A percentile compares a stretch with the other conserved stretches of the same genome.
phyloP scores from a whole-genome alignment of 2,329 filamentous ascomycete genomes.

The Magnaporthales sp. region DNA sequence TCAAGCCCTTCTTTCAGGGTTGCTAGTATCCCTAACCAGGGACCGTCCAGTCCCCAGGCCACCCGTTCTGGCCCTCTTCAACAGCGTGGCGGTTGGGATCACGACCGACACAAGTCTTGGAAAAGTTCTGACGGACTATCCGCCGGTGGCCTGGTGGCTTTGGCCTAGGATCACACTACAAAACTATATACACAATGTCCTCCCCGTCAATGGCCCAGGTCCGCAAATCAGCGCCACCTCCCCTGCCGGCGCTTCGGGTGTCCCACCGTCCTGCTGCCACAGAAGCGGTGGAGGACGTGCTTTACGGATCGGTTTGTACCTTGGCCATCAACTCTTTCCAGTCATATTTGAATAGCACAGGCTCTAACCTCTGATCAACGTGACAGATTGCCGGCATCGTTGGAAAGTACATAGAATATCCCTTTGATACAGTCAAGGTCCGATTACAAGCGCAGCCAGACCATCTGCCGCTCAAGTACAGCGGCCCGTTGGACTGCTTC shows the following conservation, averaged over 20 bases:
- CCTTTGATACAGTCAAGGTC: constrained; percentile 97
- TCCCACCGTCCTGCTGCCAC: constrained; percentile 31
- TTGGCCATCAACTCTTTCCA: background rate
- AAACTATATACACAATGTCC: constrained; percentile 13
- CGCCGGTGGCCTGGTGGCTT: constrained; percentile 1
- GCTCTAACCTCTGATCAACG: background rate
- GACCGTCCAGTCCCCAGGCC: background rate
- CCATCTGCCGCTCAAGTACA: constrained; percentile 71
- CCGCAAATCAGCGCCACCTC: constrained; percentile 9
- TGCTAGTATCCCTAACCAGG: background rate
- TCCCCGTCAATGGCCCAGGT: constrained; percentile 12
- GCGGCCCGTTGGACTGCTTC: constrained; percentile 88
- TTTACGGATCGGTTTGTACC: constrained; percentile 73
- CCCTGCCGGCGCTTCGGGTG: constrained; percentile 6
- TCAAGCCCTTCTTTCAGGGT: background rate
- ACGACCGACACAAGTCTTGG: background rate
- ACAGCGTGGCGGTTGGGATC: background rate
- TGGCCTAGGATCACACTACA: background rate
- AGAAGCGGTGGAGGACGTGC: constrained; percentile 76
- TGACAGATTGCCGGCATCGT: constrained; percentile 68
- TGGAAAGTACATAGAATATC: constrained; percentile 96
- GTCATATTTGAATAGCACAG: background rate
- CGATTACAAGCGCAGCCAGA: constrained; percentile 93
- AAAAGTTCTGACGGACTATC: background rate
- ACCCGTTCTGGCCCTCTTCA: background rate